A percentile compares a stretch with the other conserved stretches of the same genome.
phyloP scores from a whole-genome alignment of 768 basidiomycete species.

The Artomyces pyxidatus region DNA sequence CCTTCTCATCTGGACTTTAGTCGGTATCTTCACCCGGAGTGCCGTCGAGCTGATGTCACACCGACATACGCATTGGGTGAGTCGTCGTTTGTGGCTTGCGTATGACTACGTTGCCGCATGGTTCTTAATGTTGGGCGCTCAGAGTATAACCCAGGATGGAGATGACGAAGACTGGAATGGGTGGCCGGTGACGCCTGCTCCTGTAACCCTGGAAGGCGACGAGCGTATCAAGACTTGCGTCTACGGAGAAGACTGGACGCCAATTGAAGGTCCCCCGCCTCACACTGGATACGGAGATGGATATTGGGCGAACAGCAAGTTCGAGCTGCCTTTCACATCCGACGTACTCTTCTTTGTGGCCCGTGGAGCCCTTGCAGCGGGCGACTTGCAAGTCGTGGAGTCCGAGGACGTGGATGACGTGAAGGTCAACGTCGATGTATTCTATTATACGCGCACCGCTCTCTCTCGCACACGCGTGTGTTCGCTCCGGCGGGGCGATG shows the following conservation, averaged over 20 bases:
- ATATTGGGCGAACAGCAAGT: constrained; percentile 18
- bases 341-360: constrained; percentile 25
- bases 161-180: neutral
- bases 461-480: constrained; percentile 26
- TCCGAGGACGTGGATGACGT: constrained; percentile 14
- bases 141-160: neutral
- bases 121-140: neutral
- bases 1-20: constrained; percentile 18
- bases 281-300: neutral
- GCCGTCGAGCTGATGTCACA: constrained; percentile 1
- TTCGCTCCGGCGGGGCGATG: constrained; percentile 19
- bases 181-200: neutral
- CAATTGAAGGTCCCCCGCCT: constrained; percentile 12
- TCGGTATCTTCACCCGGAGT: constrained; percentile 9
- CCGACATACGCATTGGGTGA: constrained; percentile 1
- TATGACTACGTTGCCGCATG: neutral
- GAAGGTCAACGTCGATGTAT: constrained; percentile 24
- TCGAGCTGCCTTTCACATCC: constrained; percentile 24
- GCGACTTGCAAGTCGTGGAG: constrained; percentile 3
- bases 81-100: neutral
- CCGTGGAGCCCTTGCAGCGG: constrained; percentile 20
- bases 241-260: constrained; percentile 17
- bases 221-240: constrained; percentile 8
- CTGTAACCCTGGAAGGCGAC: neutral
- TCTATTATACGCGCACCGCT: constrained; percentile 19